Evolutionary conservation across 2,329 filamentous ascomycete genomes (phyloP), one percentile per base, ranked within the genome.

Genomic region (Pezicula radicicola): DNA sequence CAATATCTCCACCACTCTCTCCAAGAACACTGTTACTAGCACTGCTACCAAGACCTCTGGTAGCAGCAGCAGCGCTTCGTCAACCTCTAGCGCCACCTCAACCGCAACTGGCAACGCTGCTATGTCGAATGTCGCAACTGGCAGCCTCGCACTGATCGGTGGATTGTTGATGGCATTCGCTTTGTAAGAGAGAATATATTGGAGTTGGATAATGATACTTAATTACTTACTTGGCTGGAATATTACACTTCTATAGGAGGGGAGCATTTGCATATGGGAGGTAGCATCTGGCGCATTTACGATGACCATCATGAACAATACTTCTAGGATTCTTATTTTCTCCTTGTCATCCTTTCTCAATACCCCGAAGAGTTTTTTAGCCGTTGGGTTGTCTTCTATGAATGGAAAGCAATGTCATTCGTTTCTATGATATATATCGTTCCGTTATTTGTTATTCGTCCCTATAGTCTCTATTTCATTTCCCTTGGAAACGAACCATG

Each of bases 101-200:
- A 41, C n/a, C 9, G 28, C 21, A n/a, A 28, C 51, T 13, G 41
- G 9, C 15, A 50, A 45, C 19, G 46, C 54, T 6, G 50, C 54
- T 4, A 43, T 41, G 5, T 49, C 42, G 12, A 55, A 56, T 47
- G 25, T 54, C 13, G 60, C 56, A 15, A 48, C 51, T 10, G 60
- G 61, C 43, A 49, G 52, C 10, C 27, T 63, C n/a, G 60, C 57
- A 2, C 35, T 60, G 30, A 19, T 61, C 33, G 57, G 55, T 41
- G 60, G 59, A 45, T 19, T 62, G 7, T 28, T 59, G 28, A 53
- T 63, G 25, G 61, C 60, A 30, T 55, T 63, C 36, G 56, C 52
- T 47, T 49, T 63, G 53, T 63, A 62, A 54, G 27, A 27, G 6
- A 30, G 27, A 42, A 3, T 3, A 15, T 13, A n/a, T 42, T 39